Conservation (phyloP, 2,329 filamentous ascomycete genomes). For the Thielaviopsis punctulata region DNA sequence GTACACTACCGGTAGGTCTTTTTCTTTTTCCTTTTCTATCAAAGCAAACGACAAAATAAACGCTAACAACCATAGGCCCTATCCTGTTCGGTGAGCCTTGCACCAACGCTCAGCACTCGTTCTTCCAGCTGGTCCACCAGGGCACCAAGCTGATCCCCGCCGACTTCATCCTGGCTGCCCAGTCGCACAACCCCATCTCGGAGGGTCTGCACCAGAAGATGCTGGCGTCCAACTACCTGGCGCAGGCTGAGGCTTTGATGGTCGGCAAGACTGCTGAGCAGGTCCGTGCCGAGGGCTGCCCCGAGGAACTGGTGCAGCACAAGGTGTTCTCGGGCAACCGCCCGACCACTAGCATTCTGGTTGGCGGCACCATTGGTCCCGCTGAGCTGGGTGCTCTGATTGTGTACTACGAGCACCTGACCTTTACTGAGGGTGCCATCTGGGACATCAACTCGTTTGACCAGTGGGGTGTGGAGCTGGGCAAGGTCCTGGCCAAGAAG, state of each 20-base stretch:
- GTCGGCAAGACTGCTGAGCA: slow-evolving; percentile 72
- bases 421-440: slow-evolving; percentile 90
- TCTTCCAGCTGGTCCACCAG: slow-evolving; percentile 99
- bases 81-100: slow-evolving; percentile 96
- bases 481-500: slow-evolving; percentile 90
- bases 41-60: background rate
- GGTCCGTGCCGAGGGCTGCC: slow-evolving; percentile 57
- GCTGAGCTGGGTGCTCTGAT: slow-evolving; percentile 87
- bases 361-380: slow-evolving; percentile 81
- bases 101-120: slow-evolving; percentile 98
- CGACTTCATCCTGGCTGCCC: slow-evolving; percentile 91
- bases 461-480: slow-evolving; percentile 98
- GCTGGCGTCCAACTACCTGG: slow-evolving; percentile 83
- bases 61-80: slow-evolving; percentile 33
- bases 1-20: slow-evolving; percentile 64
- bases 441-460: slow-evolving; percentile 99
- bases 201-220: slow-evolving; percentile 92
- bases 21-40: background rate
- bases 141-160: slow-evolving; percentile 97
- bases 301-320: slow-evolving; percentile 72
- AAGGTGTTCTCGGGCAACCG: slow-evolving; percentile 98
- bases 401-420: slow-evolving; percentile 97
- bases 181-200: slow-evolving; percentile 92
- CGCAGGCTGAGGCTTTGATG: slow-evolving; percentile 79
- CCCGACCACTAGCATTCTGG: slow-evolving; percentile 84